Base-by-base conservation (phyloP, 345 rosid species). In the Citropsis articulata region DNA sequence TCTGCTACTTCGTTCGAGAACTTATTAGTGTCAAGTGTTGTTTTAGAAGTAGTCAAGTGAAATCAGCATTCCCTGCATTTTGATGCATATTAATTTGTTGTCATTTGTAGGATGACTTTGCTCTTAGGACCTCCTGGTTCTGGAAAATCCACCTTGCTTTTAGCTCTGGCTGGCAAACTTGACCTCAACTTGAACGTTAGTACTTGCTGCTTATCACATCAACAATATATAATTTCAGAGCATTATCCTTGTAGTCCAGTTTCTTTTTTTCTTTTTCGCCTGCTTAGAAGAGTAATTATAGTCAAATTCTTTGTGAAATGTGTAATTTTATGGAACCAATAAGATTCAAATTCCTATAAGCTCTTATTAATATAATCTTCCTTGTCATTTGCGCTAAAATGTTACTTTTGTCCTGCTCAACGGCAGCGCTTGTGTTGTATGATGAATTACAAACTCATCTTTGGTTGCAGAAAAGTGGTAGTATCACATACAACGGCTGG, bases 41-140 rank as follows among this genome's bases (percentile, higher is more conserved):
- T 38, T 8, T 38, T 38, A 38, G 8, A 38, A 38, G 42, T 38
- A 8, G 12, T 2, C 42, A 38, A 38, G 10, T 38, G 9, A 38
- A 38, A 38, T 38, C 42, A 38, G 42, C 42, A 38, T 38, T 38
- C 42, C 42, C 12, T 38, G 42, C 42, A 8, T 62, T 62, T 22
- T 69, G 10, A 22, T 45, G 68, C 21, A 35, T 38, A 25, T 55
- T 40, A 18, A 61, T 62, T 30, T 40, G 64, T 73, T 64, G 61
- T 25, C 12, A 69, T 5, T 62, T 66, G 55, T 40, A 94, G 96
- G 94, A 91, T 94, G 98, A 91, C 98, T 8, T 81, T 94, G 84
- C 90, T 94, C n/a, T 81, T 94, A 75, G 97, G 96, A 86, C 97
- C 98, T 68, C 98, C 97, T 0, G 93, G 96, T 57, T 91, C 98